Base-by-base conservation (phyloP, 2,329 filamentous ascomycete species). In the Nannizzia gypsea region DNA sequence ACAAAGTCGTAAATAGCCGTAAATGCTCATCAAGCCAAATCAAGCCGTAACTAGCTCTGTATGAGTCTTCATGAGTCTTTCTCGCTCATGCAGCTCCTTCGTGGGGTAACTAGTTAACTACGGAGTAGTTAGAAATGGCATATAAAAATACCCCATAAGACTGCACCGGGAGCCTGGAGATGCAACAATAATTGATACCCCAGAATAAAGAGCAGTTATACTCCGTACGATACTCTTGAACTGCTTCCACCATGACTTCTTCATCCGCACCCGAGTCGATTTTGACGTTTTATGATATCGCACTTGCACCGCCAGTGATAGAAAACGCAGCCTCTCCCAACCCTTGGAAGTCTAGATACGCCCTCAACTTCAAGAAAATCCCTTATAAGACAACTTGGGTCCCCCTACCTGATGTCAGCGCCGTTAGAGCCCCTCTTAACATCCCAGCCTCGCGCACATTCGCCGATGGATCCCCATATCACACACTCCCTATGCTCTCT, bases 401-500 rank as follows among this genome's bases (percentile, higher is more conserved):
- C 0, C 67, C 76, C 3, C 66, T 85, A 3, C 77, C 78, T 3
- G 77, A 84, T 63, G 76, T 86, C 31, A 36, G 70, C 40, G 67
- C 73, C 24, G 74, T 80, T 4, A 83, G 82, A 56, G 69, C 69
- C 13, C 57, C 65, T 5, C 76, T 85, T 22, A 66, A 73, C 1
- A 70, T 80, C 0, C 75, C 77, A 0, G 70, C 83, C 1, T 75
- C 73, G 20, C 82, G 83, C 65, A 81, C 79, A 61, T 78, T 80
- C 59, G 74, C 74, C 63, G 78, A 86, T 64, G 83, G 82, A 44
- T 73, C 70, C 36, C 80, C 83, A 65, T 86, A 77, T 71, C 76
- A 77, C 69, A 87, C 84, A 1, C 76, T 87, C 0, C 84, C 84
- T 1, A 75, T 85, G 44, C 68, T 86, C 22, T 65, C 72, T 0